Evolutionary conservation across 371 early-diverging fungal genomes (phyloP).

Genomic region (Phascolomyces articulosus): DNA sequence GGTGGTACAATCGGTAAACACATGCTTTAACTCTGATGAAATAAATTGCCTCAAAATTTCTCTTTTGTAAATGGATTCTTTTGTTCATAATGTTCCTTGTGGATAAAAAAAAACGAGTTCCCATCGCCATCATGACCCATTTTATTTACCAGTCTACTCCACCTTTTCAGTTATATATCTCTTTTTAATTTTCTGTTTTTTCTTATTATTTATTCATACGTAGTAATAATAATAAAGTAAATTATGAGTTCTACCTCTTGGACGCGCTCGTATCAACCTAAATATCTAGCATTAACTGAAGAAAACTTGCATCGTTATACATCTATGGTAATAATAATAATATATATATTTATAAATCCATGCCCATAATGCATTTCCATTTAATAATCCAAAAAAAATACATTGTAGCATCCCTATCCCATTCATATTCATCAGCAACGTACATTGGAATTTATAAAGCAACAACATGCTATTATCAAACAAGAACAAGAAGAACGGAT

Average conservation of each 20-base stretch:
- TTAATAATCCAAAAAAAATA: background rate
- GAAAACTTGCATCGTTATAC: background rate
- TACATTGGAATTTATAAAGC: slow-evolving; percentile 7
- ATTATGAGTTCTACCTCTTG: slow-evolving; percentile 2
- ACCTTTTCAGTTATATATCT: no score
- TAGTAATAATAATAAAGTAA: no score
- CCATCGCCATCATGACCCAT: no score
- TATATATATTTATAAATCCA: no score
- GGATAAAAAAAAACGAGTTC: no score
- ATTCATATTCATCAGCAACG: slow-evolving; percentile 3
- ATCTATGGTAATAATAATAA: slow-evolving; percentile 3
- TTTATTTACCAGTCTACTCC: no score
- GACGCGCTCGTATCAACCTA: background rate
- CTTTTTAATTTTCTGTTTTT: background rate
- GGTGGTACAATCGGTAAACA: background rate
- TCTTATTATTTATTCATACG: background rate
- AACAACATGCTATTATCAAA: background rate
- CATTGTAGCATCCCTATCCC: background rate
- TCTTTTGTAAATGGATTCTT: no score
- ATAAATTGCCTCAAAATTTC: background rate
- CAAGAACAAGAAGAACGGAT: background rate
- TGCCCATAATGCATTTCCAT: no score
- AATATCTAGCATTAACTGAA: background rate
- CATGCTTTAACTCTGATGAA: background rate
- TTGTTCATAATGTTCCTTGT: no score